Conservation (phyloP, 2,329 filamentous ascomycete species). For the Cercospora nicotianae region DNA sequence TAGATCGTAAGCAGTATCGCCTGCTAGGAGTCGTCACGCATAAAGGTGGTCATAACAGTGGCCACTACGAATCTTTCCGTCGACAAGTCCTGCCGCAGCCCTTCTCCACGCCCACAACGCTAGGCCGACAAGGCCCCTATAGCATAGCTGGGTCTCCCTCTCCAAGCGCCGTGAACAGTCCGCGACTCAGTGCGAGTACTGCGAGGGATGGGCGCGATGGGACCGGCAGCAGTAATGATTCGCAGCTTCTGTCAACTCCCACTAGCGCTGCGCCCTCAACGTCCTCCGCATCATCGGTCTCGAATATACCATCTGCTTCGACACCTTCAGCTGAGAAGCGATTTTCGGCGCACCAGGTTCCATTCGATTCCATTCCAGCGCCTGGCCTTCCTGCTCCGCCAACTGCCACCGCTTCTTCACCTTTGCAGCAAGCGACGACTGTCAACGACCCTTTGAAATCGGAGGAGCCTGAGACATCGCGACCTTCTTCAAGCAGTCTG, state of each 20-base stretch:
- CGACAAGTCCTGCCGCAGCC: slow-evolving; percentile 77
- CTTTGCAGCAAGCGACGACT: background rate
- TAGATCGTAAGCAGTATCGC: slow-evolving; percentile 77
- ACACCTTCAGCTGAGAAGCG: slow-evolving; percentile 18
- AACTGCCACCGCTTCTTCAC: background rate
- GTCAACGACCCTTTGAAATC: background rate
- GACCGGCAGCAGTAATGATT: slow-evolving; percentile 17
- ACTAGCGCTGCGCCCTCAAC: slow-evolving; percentile 19
- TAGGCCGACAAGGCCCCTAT: slow-evolving; percentile 73
- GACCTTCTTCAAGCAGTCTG: slow-evolving; percentile 7
- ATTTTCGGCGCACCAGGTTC: slow-evolving; percentile 23
- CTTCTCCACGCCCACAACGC: slow-evolving; percentile 78
- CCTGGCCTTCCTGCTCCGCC: slow-evolving; percentile 32
- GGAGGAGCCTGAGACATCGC: slow-evolving; percentile 11
- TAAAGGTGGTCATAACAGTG: slow-evolving; percentile 92
- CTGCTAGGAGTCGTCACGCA: slow-evolving; percentile 87
- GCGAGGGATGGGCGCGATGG: slow-evolving; percentile 16
- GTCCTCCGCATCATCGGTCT: slow-evolving; percentile 29
- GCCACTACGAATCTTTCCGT: slow-evolving; percentile 95
- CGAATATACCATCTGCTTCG: slow-evolving; percentile 7
- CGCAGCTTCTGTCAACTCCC: slow-evolving; percentile 20
- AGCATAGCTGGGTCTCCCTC: slow-evolving; percentile 53
- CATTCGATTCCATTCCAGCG: slow-evolving; percentile 33
- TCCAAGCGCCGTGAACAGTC: slow-evolving; percentile 42
- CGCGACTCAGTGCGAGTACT: slow-evolving; percentile 37